Conservation (phyloP, 352 stramenopile genomes). For the Phytophthora ramorum region DNA sequence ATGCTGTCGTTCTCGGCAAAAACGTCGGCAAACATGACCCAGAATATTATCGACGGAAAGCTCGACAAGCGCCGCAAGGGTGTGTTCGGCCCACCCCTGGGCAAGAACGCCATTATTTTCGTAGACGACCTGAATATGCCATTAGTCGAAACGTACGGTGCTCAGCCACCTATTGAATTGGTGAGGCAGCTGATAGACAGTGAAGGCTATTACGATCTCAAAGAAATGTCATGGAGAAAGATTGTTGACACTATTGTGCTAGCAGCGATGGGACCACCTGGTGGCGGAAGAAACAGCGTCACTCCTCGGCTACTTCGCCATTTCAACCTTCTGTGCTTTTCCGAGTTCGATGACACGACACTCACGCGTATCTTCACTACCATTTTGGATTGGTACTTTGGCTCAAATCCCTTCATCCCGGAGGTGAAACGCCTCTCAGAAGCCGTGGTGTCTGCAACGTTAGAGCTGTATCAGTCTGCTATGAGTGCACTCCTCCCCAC, state of each 20-base stretch:
- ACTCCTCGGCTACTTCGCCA: slow-evolving; percentile 92
- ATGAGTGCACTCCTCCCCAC: slow-evolving; percentile 92
- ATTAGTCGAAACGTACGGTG: slow-evolving; percentile 94
- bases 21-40: slow-evolving; percentile 94
- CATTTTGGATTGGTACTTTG: slow-evolving; percentile 91
- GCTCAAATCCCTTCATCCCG: slow-evolving; percentile 57
- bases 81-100: slow-evolving; percentile 91
- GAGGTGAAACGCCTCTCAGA: slow-evolving; percentile 82
- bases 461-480: slow-evolving; percentile 91
- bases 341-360: slow-evolving; percentile 94
- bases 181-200: slow-evolving; percentile 92
- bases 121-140: slow-evolving; percentile 97
- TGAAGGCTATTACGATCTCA: slow-evolving; percentile 94
- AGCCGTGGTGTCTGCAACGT: slow-evolving; percentile 87
- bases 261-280: slow-evolving; percentile 92
- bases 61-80: slow-evolving; percentile 93
- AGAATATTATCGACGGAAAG: slow-evolving; percentile 96
- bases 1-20: slow-evolving; percentile 94
- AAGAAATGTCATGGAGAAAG: slow-evolving; percentile 93
- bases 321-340: slow-evolving; percentile 95
- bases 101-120: slow-evolving; percentile 90
- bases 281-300: slow-evolving; percentile 91
- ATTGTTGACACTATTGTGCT: slow-evolving; percentile 93
- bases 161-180: slow-evolving; percentile 93
- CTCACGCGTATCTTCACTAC: slow-evolving; percentile 94